Conservation (phyloP, 179 eudicot species). For the Spinacia oleracea region DNA sequence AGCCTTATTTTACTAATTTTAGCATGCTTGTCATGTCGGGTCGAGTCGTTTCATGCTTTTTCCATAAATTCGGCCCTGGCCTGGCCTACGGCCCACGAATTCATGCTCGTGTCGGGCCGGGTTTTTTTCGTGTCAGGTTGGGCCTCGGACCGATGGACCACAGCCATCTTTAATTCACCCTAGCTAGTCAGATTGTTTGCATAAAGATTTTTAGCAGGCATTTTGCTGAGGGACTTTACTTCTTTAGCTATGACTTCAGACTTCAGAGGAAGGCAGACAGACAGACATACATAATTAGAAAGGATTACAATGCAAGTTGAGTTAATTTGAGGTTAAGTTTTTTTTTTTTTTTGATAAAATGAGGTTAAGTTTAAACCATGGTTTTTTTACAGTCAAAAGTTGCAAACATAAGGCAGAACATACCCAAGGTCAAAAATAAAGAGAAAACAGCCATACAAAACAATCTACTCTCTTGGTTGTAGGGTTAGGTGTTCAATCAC, state of each 20-base stretch:
- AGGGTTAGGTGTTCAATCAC: neutral
- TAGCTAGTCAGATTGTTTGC: too few relatives aligned
- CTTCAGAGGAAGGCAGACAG: neutral
- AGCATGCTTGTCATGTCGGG: too few relatives aligned
- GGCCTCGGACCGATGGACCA: too few relatives aligned
- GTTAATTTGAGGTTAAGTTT: neutral
- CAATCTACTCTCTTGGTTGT: neutral
- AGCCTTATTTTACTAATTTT: too few relatives aligned
- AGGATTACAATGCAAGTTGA: neutral
- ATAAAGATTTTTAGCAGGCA: neutral
- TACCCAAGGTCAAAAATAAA: neutral
- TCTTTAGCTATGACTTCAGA: neutral
- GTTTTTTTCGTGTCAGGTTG: too few relatives aligned
- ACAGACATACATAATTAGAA: neutral
- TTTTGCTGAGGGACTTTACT: neutral
- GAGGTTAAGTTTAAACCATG: neutral
- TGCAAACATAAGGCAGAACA: constrained; percentile 3
- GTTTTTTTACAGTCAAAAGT: neutral
- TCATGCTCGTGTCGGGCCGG: too few relatives aligned
- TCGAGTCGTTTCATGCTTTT: too few relatives aligned
- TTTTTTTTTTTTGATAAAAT: too few relatives aligned
- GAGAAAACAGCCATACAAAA: neutral
- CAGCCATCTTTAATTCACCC: too few relatives aligned
- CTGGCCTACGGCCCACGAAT: too few relatives aligned
- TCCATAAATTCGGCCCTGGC: too few relatives aligned